Conservation (phyloP, 345 rosid genomes). For the Aquilaria sinensis region DNA sequence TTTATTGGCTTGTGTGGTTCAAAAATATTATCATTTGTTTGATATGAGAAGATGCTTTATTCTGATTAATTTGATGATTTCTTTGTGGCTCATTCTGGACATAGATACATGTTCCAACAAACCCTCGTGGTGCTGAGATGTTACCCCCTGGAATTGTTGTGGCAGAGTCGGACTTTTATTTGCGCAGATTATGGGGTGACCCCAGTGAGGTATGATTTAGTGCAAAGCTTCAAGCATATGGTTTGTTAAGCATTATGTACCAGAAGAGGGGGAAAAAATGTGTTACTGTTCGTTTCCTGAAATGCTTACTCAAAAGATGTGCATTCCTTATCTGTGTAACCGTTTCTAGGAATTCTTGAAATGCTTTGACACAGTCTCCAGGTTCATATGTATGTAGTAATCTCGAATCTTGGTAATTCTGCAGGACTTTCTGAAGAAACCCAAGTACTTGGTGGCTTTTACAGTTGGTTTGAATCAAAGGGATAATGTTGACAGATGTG, state of each 20-base stretch:
- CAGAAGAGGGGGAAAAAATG: not conserved
- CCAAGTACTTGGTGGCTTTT: constrained; percentile 74
- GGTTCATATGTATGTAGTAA: not conserved
- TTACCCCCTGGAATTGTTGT: constrained; percentile 86
- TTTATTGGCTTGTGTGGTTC: not conserved
- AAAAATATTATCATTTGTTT: not conserved
- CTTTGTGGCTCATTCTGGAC: constrained; percentile 7
- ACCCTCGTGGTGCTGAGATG: constrained; percentile 92
- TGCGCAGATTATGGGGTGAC: constrained; percentile 95
- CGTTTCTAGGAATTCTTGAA: too few relatives aligned
- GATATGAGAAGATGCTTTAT: constrained; percentile 2
- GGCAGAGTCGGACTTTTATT: constrained; percentile 69
- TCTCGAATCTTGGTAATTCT: constrained; percentile 13
- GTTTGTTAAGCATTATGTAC: too few relatives aligned
- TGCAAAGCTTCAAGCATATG: too few relatives aligned
- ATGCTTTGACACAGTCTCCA: too few relatives aligned
- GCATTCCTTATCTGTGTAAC: too few relatives aligned
- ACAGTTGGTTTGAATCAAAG: constrained; percentile 82
- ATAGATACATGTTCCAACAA: constrained; percentile 79
- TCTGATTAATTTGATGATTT: constrained; percentile 4
- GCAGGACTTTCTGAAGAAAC: constrained; percentile 81
- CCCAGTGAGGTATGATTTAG: constrained; percentile 66
- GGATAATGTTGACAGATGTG: constrained; percentile 54
- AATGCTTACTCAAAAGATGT: not conserved
- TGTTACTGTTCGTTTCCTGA: not conserved